Evolutionary conservation across 129 eudicot genomes (phyloP).

Genomic region (Dittrichia graveolens): DNA sequence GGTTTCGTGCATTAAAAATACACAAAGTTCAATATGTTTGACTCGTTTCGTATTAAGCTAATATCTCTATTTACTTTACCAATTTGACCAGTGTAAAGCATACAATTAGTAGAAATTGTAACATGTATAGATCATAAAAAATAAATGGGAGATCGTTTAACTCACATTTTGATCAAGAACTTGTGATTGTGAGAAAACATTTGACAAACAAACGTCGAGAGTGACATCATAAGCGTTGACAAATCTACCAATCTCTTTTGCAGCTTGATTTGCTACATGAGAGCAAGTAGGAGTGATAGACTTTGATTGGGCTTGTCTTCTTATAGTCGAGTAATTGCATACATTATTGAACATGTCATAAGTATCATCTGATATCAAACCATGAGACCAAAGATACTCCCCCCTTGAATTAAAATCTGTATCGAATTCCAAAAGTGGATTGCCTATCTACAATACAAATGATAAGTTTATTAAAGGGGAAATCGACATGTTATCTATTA

Average conservation of each 20-base stretch:
- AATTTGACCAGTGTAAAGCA: not conserved
- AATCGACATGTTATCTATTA: not conserved
- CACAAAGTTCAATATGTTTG: not conserved
- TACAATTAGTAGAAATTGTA: not conserved
- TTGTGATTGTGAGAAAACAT: constrained; percentile 54
- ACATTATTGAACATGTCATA: constrained; percentile 46
- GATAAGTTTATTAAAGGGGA: constrained; percentile 1
- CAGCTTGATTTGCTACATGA: constrained; percentile 46
- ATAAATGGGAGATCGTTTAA: not conserved
- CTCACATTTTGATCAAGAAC: constrained; percentile 53
- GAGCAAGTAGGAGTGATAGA: constrained; percentile 51
- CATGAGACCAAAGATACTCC: constrained; percentile 88
- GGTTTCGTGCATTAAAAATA: not conserved
- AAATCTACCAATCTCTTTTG: constrained; percentile 56
- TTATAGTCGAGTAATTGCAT: constrained; percentile 72
- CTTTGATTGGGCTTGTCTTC: constrained; percentile 52
- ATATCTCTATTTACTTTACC: not conserved
- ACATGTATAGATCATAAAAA: not conserved
- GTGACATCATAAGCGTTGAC: constrained; percentile 65
- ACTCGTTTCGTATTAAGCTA: not conserved
- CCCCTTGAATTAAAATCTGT: constrained; percentile 76
- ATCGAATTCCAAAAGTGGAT: constrained; percentile 83
- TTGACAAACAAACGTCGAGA: constrained; percentile 70
- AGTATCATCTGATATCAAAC: constrained; percentile 78
- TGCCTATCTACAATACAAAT: constrained; percentile 65